Evolutionary conservation across 225 moss, liverwort and hornwort genomes (phyloP), one percentile per base, ranked within the genome.

Genomic region (Marchantia paleacea): DNA sequence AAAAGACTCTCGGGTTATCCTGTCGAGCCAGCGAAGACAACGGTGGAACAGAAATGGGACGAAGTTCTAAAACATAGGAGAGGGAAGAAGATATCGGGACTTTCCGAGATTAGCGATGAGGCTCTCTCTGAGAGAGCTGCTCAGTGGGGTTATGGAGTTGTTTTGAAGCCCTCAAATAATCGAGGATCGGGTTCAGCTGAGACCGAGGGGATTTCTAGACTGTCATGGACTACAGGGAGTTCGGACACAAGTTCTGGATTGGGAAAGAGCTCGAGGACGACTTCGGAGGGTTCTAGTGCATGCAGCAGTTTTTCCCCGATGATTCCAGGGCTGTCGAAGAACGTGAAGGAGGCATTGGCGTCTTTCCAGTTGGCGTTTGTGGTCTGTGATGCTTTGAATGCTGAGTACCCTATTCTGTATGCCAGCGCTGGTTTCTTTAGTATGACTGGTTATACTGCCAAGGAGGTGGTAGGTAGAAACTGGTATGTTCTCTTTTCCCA

Each of bases 361-460:
- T 90, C 92, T 19, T 96, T 96, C 79, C 92, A 92, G 89, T 94
- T 92, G 66, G 92, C 96, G 30, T 96, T 96, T 77, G 88, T 96
- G 52, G 96, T 96, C 55, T 92, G 89, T 55, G 96, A 96, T 68
- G 91, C 91, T 0, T 82, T 86, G 19, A 81, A 90, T 39, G 79
- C 83, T 0, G 90, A 92, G 29, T 89, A 83, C 18, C 96, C 96
- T 12, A 91, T 96, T 77, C 71, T 93, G 61, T 96, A 92, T 49
- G 94, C 94, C 3, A 96, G 96, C 79, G 91, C 91, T 1, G 96
- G 96, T 0, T 96, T 96, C 82, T 94, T 92, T 72, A 89, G 81
- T 20, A 93, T 96, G 93, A 96, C 96, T 0, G 96, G 96, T 57
- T 96, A 94, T 80, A 50, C 87, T 25, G 84, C 92, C 12, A 86